phyloP scores from a whole-genome alignment of 352 stramenopile species.

The Pythium sukuiense region DNA sequence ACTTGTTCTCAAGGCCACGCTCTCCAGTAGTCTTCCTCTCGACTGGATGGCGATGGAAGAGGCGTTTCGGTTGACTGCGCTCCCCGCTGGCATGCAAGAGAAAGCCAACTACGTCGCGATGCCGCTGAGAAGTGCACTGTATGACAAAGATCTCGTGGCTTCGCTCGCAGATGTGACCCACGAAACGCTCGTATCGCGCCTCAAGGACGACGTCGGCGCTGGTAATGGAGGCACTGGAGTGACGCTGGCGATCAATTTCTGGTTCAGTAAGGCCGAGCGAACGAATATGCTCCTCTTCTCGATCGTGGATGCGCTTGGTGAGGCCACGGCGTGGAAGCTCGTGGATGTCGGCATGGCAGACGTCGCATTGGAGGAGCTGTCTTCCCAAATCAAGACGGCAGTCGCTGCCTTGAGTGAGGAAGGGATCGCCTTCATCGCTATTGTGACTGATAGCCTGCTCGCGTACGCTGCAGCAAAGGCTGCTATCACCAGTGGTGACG shows the following conservation, averaged over 20 bases:
- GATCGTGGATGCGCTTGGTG: constrained; percentile 64
- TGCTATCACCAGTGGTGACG: constrained; percentile 19
- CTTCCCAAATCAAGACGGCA: constrained; percentile 49
- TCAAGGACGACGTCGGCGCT: constrained; percentile 45
- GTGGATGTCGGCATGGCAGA: constrained; percentile 55
- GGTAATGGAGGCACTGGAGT: constrained; percentile 33
- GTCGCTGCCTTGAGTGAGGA: constrained; percentile 44
- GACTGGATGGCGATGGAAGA: constrained; percentile 66
- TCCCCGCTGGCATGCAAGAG: not conserved
- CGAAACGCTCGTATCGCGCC: constrained; percentile 55
- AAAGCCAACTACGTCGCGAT: constrained; percentile 25
- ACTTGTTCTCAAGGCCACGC: constrained; percentile 44
- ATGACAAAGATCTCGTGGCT: constrained; percentile 10
- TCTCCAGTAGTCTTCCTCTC: constrained; percentile 43
- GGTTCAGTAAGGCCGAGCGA: constrained; percentile 48
- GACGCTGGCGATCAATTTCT: constrained; percentile 68
- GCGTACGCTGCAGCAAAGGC: constrained; percentile 30
- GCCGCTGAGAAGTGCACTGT: constrained; percentile 13
- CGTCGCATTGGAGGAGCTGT: constrained; percentile 38
- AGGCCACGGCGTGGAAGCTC: constrained; percentile 57
- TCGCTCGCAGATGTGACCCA: constrained; percentile 18
- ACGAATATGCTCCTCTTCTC: constrained; percentile 64
- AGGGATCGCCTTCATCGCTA: constrained; percentile 66
- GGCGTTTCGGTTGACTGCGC: constrained; percentile 21
- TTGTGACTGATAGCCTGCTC: constrained; percentile 53